Base-by-base conservation (phyloP, 176 grass and related monocot genomes). In the Eremochloa ophiuroides region DNA sequence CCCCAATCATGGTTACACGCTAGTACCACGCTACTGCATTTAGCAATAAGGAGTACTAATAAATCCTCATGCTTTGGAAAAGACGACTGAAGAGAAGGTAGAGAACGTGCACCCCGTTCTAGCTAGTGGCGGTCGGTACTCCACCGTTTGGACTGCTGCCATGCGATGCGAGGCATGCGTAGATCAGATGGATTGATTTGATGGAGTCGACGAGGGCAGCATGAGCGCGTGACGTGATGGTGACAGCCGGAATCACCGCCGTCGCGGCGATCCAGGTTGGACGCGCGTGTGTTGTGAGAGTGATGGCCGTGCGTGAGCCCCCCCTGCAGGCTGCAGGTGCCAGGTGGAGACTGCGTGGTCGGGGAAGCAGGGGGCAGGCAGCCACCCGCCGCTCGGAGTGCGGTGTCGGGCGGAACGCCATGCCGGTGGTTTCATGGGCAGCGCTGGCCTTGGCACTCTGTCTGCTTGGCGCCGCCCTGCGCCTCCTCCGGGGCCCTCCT, bases 361-460 rank as follows among this genome's bases (percentile, higher is more conserved):
- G 66, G 77, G 77, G 77, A 34, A 17, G 16, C 43, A 39, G 50
- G 77, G 47, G 46, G 78, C 78, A 33, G 38, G 37, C 51, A 38
- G 16, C 28, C 80, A 46, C 35, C 35, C 35, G 74, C 74, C 53
- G 74, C 39, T 46, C 31, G 31, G 31, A 66, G 59, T 20, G 67
- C 38, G 28, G n/a, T 66, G 71, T 66, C 60, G 81, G 25, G 59
- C 39, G n/a, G 6, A 6, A 25, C 61, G 23, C 69, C 20, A 7
- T 83, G 71, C 81, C 71, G 71, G 43, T 75, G n/a, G 81, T 83
- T 75, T 12, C 2, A 22, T 4, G 23, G 71, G 71, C 71, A 81
- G 79, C 51, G 37, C 25, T 20, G 66, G 51, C 11, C 41, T 10
- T 13, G 37, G 78, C 65, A 39, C 10, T 31, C 62, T 64, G 75